Percentiles rank a stretch among this genome's conserved stretches.
Conservation (phyloP, 495 filamentous ascomycete species). For the Cercophora sp. region DNA sequence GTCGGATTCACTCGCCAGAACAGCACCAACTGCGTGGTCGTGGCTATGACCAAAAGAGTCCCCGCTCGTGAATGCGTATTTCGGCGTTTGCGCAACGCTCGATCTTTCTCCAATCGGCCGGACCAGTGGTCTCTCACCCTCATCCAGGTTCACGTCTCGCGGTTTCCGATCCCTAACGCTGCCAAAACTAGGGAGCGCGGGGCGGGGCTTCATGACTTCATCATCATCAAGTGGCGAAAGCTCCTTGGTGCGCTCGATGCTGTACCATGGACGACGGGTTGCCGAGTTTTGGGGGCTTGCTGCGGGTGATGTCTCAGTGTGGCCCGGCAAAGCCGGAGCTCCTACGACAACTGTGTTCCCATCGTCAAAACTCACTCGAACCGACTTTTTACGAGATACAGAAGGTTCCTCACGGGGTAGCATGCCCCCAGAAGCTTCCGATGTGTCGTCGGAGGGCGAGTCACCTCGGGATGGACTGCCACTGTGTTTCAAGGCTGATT, state of each 20-base stretch:
- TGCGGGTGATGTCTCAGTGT: slow-evolving; percentile 44
- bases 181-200: slow-evolving; percentile 77
- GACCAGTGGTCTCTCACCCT: slow-evolving; percentile 48
- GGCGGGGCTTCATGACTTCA: slow-evolving; percentile 70
- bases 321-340: slow-evolving; percentile 51
- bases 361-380: slow-evolving; percentile 86
- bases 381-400: slow-evolving; percentile 59
- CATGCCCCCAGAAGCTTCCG: slow-evolving; percentile 31
- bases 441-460: slow-evolving; percentile 40
- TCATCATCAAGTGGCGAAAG: slow-evolving; percentile 51
- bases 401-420: slow-evolving; percentile 50
- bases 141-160: slow-evolving; percentile 25
- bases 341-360: slow-evolving; percentile 53
- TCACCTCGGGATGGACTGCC: slow-evolving; percentile 50
- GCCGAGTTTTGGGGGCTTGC: slow-evolving; percentile 48
- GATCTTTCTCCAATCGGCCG: slow-evolving; percentile 37
- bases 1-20: slow-evolving; percentile 49
- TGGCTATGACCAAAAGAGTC: slow-evolving; percentile 51
- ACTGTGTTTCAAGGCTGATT: slow-evolving; percentile 75
- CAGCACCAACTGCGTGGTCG: slow-evolving; percentile 60
- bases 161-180: slow-evolving; percentile 60
- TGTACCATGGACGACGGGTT: slow-evolving; percentile 52
- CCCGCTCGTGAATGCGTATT: too few relatives aligned
- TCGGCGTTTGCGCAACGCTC: slow-evolving; percentile 17
- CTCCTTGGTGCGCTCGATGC: slow-evolving; percentile 49